Conservation (phyloP, 176 grass and related monocot genomes). For the Bolboschoenus planiculmis region DNA sequence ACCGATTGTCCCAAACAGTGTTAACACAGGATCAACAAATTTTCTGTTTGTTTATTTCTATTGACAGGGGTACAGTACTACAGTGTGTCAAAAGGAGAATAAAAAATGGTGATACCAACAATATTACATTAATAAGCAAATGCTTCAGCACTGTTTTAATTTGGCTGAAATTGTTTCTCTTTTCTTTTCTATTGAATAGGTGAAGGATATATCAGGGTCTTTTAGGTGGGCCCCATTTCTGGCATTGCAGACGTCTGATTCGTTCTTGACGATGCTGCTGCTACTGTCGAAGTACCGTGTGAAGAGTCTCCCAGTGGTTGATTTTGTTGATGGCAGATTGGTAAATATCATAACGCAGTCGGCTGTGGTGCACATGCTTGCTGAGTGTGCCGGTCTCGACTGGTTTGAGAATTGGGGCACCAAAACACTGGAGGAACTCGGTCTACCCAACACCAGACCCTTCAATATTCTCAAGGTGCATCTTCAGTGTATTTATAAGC, state of each 20-base stretch:
- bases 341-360: conserved; percentile 96
- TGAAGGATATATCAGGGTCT: conserved; percentile 75
- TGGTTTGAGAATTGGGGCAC: conserved; percentile 97
- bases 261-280: conserved; percentile 90
- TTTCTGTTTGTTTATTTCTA: not conserved
- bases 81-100: not conserved
- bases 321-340: conserved; percentile 74
- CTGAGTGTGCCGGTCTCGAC: conserved; percentile 80
- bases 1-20: not conserved
- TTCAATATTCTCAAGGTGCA: conserved; percentile 62
- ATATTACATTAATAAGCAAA: not conserved
- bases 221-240: conserved; percentile 98
- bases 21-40: not conserved
- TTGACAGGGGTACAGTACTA: not conserved
- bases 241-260: conserved; percentile 83
- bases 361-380: conserved; percentile 86
- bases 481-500: not conserved
- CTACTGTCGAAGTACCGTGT: conserved; percentile 94
- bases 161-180: not conserved
- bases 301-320: conserved; percentile 92
- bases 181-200: conserved; percentile 29
- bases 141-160: not conserved
- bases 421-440: conserved; percentile 62
- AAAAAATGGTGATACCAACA: no score
- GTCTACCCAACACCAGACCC: conserved; percentile 80